Evolutionary conservation across 2,329 filamentous ascomycete genomes (phyloP).

Genomic region (Fusarium sp.): DNA sequence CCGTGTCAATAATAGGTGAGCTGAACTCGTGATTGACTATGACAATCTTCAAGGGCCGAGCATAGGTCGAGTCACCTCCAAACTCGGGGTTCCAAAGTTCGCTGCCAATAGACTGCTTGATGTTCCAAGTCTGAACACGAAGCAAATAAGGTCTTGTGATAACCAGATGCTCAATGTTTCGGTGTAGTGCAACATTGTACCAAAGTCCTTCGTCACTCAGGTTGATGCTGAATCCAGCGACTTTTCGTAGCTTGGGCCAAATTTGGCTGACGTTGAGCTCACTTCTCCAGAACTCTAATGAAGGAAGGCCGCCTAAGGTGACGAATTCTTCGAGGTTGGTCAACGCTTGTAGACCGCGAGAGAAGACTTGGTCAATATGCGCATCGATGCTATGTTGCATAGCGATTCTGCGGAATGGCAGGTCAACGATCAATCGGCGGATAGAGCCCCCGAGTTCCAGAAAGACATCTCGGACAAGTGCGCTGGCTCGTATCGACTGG

Average conservation of each 20-base stretch:
- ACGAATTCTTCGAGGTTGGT: conserved; percentile 23
- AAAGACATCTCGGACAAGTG: conserved; percentile 5
- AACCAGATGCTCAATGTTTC: conserved; percentile 3
- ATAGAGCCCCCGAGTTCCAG: conserved; percentile 3
- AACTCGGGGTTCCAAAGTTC: conserved; percentile 10
- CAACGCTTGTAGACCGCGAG: background rate
- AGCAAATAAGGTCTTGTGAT: conserved; percentile 15
- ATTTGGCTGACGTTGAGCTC: background rate
- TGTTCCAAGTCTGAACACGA: conserved; percentile 15
- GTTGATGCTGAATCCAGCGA: conserved; percentile 27
- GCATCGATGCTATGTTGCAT: conserved; percentile 1
- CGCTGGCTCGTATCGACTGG: background rate
- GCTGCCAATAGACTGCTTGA: conserved; percentile 13
- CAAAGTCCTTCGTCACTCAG: conserved; percentile 20
- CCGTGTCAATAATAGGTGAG: background rate
- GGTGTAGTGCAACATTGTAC: conserved; percentile 13
- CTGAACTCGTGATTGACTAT: conserved; percentile 27
- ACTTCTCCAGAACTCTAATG: conserved; percentile 19
- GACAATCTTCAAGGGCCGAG: conserved; percentile 18
- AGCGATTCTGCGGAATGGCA: conserved; percentile 13
- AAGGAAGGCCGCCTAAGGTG: conserved; percentile 16
- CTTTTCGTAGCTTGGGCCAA: conserved; percentile 18
- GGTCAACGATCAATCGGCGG: conserved; percentile 19
- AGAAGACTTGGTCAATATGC: background rate
- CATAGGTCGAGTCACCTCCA: conserved; percentile 23